These are phyloP conservation scores for Darksidea phi DNA, from an alignment of 495 filamentous ascomycete genomes.

Conservation along the genomic window DNA sequence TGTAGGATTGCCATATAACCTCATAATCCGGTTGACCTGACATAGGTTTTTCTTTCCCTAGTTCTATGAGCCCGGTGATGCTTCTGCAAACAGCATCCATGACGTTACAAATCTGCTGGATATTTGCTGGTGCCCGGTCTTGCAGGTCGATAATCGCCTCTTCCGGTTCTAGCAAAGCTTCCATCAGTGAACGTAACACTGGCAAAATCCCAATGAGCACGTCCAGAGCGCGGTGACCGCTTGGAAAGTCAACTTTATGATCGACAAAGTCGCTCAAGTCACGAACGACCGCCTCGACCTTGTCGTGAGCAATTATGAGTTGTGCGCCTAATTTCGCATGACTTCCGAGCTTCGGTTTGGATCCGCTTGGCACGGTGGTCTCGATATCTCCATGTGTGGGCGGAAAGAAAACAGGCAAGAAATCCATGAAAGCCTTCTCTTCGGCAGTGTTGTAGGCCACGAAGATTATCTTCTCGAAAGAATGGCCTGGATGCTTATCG, in stretches of 20 bases:
- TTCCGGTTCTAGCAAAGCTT: neutral
- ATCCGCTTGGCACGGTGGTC: neutral
- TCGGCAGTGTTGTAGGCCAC: slow-evolving; percentile 23
- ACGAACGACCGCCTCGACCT: slow-evolving; percentile 8
- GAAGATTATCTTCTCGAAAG: slow-evolving; percentile 31
- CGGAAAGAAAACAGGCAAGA: slow-evolving; percentile 30
- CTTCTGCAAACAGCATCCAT: slow-evolving; percentile 10
- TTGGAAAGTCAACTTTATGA: slow-evolving; percentile 12
- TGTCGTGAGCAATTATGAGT: neutral
- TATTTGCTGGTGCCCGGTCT: slow-evolving; percentile 3
- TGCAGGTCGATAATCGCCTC: slow-evolving; percentile 1
- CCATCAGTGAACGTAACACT: slow-evolving; percentile 1
- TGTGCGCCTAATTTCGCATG: neutral
- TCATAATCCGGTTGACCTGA: neutral
- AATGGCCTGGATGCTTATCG: slow-evolving; percentile 8
- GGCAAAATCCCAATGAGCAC: slow-evolving; percentile 13
- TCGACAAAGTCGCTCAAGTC: slow-evolving; percentile 8
- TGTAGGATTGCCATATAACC: slow-evolving; percentile 30
- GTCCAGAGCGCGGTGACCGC: neutral
- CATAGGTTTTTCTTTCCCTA: slow-evolving; percentile 8
- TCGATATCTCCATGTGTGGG: slow-evolving; percentile 24
- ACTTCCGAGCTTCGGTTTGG: neutral
- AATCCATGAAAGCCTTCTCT: slow-evolving; percentile 22
- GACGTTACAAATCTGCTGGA: slow-evolving; percentile 20
- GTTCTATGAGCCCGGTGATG: slow-evolving; percentile 15